These are phyloP conservation scores for Pilatotrama ljubarskyi DNA, from an alignment of 768 basidiomycete species.

Conservation along the genomic window DNA sequence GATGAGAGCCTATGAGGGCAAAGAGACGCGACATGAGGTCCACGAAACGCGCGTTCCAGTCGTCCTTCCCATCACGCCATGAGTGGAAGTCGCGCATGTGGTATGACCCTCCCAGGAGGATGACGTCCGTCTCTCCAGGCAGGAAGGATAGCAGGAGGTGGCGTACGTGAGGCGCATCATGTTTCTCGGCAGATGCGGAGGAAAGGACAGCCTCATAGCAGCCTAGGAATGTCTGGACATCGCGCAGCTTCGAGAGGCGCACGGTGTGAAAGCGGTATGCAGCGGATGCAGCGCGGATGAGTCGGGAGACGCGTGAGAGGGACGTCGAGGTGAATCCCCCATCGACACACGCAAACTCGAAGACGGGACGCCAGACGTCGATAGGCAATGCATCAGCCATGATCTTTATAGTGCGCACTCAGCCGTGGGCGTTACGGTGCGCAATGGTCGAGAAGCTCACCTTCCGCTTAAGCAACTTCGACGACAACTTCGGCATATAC, in stretches of 20 bases:
- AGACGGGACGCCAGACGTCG: slow-evolving; percentile 8
- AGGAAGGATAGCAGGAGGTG: slow-evolving; percentile 12
- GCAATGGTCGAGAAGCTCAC: not conserved
- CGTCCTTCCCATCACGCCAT: not conserved
- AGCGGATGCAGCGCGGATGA: not conserved
- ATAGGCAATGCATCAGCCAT: not conserved
- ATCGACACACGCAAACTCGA: slow-evolving; percentile 4
- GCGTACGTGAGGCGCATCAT: slow-evolving; percentile 4
- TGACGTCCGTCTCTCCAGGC: slow-evolving; percentile 6
- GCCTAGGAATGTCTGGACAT: not conserved
- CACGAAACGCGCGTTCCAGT: slow-evolving; percentile 5
- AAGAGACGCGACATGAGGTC: not conserved
- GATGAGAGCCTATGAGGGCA: not conserved
- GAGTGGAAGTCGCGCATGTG: slow-evolving; percentile 6
- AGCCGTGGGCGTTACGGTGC: not conserved
- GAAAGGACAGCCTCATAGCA: not conserved
- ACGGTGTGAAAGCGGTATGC: slow-evolving; percentile 8
- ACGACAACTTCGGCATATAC: too few relatives aligned
- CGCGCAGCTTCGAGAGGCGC: not conserved
- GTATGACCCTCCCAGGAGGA: not conserved
- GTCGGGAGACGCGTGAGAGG: slow-evolving; percentile 1
- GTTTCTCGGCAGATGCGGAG: not conserved
- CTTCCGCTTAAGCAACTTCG: not conserved
- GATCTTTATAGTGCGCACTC: not conserved
- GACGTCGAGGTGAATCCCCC: not conserved